These are phyloP conservation scores for Leishmania gerbilli DNA, from an alignment of 208 protist genomes.

Conservation along the genomic window DNA sequence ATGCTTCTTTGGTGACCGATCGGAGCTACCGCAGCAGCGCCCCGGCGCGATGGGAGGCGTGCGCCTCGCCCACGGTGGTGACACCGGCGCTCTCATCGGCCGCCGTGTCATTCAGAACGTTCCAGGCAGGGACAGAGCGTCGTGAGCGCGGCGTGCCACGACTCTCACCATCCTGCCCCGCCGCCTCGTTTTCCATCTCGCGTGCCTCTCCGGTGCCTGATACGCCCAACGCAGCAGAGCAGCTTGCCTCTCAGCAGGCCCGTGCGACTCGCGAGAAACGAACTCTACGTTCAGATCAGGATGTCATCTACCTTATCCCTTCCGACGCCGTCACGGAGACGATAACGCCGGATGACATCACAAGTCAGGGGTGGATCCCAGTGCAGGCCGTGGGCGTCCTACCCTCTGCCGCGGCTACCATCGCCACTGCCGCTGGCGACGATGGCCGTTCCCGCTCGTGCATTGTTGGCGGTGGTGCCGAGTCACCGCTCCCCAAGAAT, in stretches of 20 bases:
- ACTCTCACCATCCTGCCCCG: constrained; percentile 3
- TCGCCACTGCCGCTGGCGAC: neutral
- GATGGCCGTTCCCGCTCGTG: neutral
- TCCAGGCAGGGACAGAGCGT: neutral
- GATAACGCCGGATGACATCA: constrained; percentile 39
- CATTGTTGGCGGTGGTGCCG: constrained; percentile 11
- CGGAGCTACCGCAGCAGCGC: constrained; percentile 25
- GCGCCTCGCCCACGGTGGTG: constrained; percentile 10
- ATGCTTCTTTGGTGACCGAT: constrained; percentile 11
- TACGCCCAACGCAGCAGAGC: constrained; percentile 15
- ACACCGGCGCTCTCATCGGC: constrained; percentile 10
- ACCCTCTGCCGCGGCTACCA: neutral
- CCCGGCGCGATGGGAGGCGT: constrained; percentile 14
- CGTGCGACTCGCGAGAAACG: constrained; percentile 24
- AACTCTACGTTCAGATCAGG: constrained; percentile 16
- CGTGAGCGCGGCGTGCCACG: constrained; percentile 12
- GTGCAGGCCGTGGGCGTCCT: constrained; percentile 31
- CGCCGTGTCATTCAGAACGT: constrained; percentile 10
- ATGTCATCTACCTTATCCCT: constrained; percentile 33
- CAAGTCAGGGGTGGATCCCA: constrained; percentile 42
- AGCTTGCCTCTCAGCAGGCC: constrained; percentile 26
- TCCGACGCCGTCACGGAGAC: constrained; percentile 17
- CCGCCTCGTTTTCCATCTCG: constrained; percentile 1
- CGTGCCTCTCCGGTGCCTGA: constrained; percentile 24
- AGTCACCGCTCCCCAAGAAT: constrained; percentile 11